These are phyloP conservation scores for Leucocoprinus sp. DNA, from an alignment of 768 basidiomycete species.

Conservation along the genomic window DNA sequence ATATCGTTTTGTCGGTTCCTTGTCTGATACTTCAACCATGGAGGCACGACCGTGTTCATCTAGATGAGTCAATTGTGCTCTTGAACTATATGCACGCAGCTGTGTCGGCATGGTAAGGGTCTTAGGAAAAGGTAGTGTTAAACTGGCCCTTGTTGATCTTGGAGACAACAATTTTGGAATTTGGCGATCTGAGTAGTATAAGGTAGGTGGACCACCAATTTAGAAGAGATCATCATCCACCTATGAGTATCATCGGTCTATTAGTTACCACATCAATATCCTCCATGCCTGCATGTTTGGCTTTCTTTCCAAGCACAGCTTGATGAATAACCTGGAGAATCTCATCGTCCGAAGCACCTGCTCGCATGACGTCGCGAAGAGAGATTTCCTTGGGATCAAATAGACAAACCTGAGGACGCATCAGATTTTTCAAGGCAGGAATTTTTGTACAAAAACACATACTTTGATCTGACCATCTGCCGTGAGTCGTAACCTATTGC, in stretches of 20 bases:
- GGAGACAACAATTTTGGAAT: neutral
- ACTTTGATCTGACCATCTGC: constrained; percentile 89
- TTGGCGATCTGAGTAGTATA: constrained; percentile 5
- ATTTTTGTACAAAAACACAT: constrained; percentile 9
- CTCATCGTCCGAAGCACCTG: constrained; percentile 54
- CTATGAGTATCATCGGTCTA: constrained; percentile 88
- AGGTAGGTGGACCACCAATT: constrained; percentile 17
- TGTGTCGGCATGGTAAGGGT: neutral
- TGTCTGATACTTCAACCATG: constrained; percentile 79
- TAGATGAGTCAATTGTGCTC: constrained; percentile 56
- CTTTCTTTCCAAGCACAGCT: constrained; percentile 67
- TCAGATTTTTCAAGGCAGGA: constrained; percentile 1
- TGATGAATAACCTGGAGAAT: constrained; percentile 50
- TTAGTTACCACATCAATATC: constrained; percentile 69
- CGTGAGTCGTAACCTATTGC: constrained; percentile 79
- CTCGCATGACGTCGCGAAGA: constrained; percentile 65
- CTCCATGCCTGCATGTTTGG: constrained; percentile 81
- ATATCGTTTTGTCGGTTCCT: constrained; percentile 48
- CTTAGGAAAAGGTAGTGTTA: neutral
- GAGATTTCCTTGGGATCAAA: constrained; percentile 83
- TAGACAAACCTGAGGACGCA: constrained; percentile 61
- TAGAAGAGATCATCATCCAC: constrained; percentile 59
- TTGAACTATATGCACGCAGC: constrained; percentile 18
- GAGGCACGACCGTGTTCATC: constrained; percentile 59
- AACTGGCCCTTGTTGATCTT: neutral